A percentile compares a stretch with the other conserved stretches of the same genome.
phyloP scores from a whole-genome alignment of 192 early-diverging fungal genomes.

The Jimgerdemannia lactiflua region DNA sequence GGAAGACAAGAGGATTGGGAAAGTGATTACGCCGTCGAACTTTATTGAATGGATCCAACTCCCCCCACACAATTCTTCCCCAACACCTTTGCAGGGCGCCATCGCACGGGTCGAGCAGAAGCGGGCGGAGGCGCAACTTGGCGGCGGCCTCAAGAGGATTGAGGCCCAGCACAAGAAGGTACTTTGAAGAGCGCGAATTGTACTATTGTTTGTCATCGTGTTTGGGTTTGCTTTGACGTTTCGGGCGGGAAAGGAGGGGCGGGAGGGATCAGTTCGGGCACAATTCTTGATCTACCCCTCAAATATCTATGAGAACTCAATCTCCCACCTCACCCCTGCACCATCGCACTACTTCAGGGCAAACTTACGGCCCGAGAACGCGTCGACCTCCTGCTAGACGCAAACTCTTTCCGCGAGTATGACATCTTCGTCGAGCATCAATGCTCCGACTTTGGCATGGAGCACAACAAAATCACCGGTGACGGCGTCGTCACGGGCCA shows the following conservation, averaged over 20 bases:
- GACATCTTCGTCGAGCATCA: constrained; percentile 95
- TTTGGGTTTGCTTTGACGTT: not conserved
- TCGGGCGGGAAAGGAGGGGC: too few relatives aligned
- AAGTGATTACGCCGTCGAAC: too few relatives aligned
- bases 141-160: constrained; percentile 80
- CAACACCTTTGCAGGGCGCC: constrained; percentile 22
- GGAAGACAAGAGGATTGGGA: too few relatives aligned
- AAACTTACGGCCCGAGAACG: constrained; percentile 95
- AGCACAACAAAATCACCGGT: constrained; percentile 75
- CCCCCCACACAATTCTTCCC: too few relatives aligned
- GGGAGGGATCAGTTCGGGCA: too few relatives aligned
- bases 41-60: too few relatives aligned
- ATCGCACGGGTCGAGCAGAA: constrained; percentile 58
- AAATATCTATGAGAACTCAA: too few relatives aligned
- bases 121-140: constrained; percentile 66
- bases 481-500: constrained; percentile 97
- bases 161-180: constrained; percentile 85
- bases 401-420: constrained; percentile 84
- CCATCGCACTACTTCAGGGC: constrained; percentile 46
- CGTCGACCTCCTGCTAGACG: constrained; percentile 80
- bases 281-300: not conserved
- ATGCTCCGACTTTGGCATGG: constrained; percentile 90
- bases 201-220: not conserved
- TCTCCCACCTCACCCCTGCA: too few relatives aligned
- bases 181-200: not conserved